phyloP scores from a whole-genome alignment of 1,139 yeast species.

The Yamadazyma kanchanaburiensis region DNA sequence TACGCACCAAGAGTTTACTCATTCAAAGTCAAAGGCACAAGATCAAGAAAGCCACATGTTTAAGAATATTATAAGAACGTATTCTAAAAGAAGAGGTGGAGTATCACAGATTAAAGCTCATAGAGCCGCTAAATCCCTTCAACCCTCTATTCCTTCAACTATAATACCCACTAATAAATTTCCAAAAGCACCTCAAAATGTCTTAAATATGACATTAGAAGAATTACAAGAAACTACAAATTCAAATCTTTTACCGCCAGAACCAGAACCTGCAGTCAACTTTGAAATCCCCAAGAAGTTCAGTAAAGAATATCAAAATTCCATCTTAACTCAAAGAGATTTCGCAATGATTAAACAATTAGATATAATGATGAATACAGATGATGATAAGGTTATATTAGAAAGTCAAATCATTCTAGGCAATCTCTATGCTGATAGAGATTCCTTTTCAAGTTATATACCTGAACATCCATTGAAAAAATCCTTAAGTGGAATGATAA shows the following conservation, averaged over 20 bases:
- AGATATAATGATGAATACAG: constrained; percentile 22
- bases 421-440: constrained; percentile 27
- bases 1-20: background rate
- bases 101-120: constrained; percentile 8
- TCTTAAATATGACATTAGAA: constrained; percentile 15
- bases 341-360: constrained; percentile 24
- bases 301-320: constrained; percentile 21
- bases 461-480: constrained; percentile 40
- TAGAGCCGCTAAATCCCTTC: constrained; percentile 1
- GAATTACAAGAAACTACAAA: constrained; percentile 19
- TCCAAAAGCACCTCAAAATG: constrained; percentile 27
- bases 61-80: constrained; percentile 2
- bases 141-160: constrained; percentile 9
- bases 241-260: constrained; percentile 10
- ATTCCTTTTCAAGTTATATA: constrained; percentile 21
- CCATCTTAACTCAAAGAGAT: constrained; percentile 23
- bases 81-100: constrained; percentile 9
- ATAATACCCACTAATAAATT: constrained; percentile 24
- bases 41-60: background rate
- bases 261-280: constrained; percentile 16
- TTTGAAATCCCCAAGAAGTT: constrained; percentile 31
- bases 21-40: background rate
- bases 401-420: constrained; percentile 25
- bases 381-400: constrained; percentile 23
- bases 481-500: constrained; percentile 40